phyloP scores from a whole-genome alignment of 2,329 filamentous ascomycete genomes.

The Colletotrichum endophyticum region DNA sequence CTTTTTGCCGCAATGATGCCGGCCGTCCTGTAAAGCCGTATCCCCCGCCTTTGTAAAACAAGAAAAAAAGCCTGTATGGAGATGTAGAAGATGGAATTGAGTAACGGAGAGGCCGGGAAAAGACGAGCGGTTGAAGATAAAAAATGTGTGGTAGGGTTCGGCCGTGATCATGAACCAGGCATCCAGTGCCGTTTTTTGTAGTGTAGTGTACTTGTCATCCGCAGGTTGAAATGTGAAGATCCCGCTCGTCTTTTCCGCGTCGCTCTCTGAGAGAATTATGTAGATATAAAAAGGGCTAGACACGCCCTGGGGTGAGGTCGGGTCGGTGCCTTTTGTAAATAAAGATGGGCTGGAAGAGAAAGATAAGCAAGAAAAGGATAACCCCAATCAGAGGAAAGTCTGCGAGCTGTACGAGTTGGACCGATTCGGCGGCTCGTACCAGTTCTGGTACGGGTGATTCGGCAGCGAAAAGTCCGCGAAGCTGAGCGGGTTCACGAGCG shows the following conservation, averaged over 20 bases:
- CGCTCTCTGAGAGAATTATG: background rate
- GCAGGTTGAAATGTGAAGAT: background rate
- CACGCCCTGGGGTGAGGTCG: background rate
- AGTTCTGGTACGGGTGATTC: slow-evolving; percentile 81
- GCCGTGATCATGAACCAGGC: slow-evolving; percentile 1
- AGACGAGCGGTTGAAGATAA: background rate
- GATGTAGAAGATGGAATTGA: background rate
- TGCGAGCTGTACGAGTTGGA: slow-evolving; percentile 17
- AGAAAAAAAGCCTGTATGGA: background rate
- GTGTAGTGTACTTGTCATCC: background rate
- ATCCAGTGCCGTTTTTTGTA: slow-evolving; percentile 4
- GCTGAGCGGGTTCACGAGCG: slow-evolving; percentile 71
- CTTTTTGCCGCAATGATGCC: background rate
- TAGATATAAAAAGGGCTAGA: background rate
- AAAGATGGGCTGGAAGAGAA: background rate
- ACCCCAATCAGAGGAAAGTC: background rate
- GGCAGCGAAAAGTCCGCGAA: slow-evolving; percentile 79
- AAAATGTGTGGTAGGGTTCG: background rate
- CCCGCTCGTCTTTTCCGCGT: background rate
- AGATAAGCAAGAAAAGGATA: background rate
- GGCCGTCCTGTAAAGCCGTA: background rate
- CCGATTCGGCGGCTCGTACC: slow-evolving; percentile 75
- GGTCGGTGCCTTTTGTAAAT: background rate
- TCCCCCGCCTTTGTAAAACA: background rate
- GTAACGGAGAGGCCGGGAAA: background rate